phyloP scores from a whole-genome alignment of 441 rosid genomes.

The Melastoma candidum region DNA sequence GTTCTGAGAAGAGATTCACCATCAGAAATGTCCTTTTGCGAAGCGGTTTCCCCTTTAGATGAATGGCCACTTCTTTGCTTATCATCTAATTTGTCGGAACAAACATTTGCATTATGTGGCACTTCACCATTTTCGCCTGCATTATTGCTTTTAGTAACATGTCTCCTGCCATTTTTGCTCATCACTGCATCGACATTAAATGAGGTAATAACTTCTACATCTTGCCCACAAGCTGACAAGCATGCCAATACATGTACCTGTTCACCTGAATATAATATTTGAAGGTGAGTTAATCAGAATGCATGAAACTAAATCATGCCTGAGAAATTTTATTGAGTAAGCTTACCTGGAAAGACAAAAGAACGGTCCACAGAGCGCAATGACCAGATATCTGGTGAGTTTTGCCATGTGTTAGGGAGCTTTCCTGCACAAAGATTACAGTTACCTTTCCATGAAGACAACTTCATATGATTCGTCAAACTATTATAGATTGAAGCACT shows the following conservation, averaged over 20 bases:
- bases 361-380: slow-evolving; percentile 61
- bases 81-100: slow-evolving; percentile 27
- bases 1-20: slow-evolving; percentile 82
- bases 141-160: slow-evolving; percentile 38
- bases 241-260: slow-evolving; percentile 83
- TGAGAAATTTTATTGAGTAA: slow-evolving; percentile 6
- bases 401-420: slow-evolving; percentile 65
- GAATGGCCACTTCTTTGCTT: slow-evolving; percentile 45
- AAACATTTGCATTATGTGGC: slow-evolving; percentile 35
- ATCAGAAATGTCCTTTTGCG: slow-evolving; percentile 44
- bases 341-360: slow-evolving; percentile 84
- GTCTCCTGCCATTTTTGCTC: slow-evolving; percentile 59
- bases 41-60: slow-evolving; percentile 38
- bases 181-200: slow-evolving; percentile 91
- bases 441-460: not conserved
- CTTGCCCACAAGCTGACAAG: slow-evolving; percentile 69
- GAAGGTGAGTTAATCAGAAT: slow-evolving; percentile 15
- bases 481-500: no score
- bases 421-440: slow-evolving; percentile 35
- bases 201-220: slow-evolving; percentile 79
- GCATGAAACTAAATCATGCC: slow-evolving; percentile 5
- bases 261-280: slow-evolving; percentile 49
- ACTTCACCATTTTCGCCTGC: slow-evolving; percentile 26
- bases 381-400: slow-evolving; percentile 46
- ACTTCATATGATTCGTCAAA: not conserved